These are phyloP conservation scores for Ilyonectria destructans DNA, from an alignment of 2,329 filamentous ascomycete species.

Conservation along the genomic window DNA sequence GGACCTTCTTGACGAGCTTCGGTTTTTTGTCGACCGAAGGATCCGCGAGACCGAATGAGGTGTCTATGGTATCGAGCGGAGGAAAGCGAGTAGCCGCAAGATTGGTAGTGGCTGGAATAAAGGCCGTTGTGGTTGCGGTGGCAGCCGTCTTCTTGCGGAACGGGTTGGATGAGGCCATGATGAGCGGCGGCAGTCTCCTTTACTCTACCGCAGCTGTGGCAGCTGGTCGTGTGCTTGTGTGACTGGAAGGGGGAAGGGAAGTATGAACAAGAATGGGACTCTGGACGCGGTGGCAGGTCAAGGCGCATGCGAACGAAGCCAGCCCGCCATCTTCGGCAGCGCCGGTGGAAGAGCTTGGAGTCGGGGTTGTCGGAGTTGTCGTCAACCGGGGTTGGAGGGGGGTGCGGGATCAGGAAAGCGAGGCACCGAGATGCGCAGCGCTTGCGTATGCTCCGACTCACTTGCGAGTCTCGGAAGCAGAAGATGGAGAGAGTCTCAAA, in stretches of 20 bases:
- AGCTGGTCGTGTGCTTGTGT: slow-evolving; percentile 21
- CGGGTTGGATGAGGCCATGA: slow-evolving; percentile 64
- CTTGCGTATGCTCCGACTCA: slow-evolving; percentile 28
- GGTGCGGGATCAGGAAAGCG: slow-evolving; percentile 34
- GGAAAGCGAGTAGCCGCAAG: slow-evolving; percentile 41
- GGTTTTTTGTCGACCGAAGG: slow-evolving; percentile 57
- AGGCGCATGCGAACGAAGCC: slow-evolving; percentile 46
- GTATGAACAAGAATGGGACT: slow-evolving; percentile 25
- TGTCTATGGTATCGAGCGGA: slow-evolving; percentile 51
- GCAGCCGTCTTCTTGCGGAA: slow-evolving; percentile 63
- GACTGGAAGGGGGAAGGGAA: slow-evolving; percentile 17
- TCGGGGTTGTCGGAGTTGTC: slow-evolving; percentile 32
- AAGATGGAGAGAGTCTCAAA: slow-evolving; percentile 17
- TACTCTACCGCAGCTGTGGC: slow-evolving; percentile 29
- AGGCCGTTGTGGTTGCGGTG: slow-evolving; percentile 41
- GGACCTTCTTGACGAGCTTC: slow-evolving; percentile 78
- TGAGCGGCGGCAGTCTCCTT: slow-evolving; percentile 34
- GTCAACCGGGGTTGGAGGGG: slow-evolving; percentile 29
- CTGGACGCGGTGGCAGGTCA: slow-evolving; percentile 42
- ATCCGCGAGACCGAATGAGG: slow-evolving; percentile 48
- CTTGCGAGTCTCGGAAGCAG: slow-evolving; percentile 30
- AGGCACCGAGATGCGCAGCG: slow-evolving; percentile 29
- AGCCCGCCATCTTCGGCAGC: slow-evolving; percentile 51
- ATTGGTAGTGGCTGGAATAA: slow-evolving; percentile 27
- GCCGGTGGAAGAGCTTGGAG: slow-evolving; percentile 40